Evolutionary conservation across 495 filamentous ascomycete genomes (phyloP).

Genomic region (Glarea lozoyensis): DNA sequence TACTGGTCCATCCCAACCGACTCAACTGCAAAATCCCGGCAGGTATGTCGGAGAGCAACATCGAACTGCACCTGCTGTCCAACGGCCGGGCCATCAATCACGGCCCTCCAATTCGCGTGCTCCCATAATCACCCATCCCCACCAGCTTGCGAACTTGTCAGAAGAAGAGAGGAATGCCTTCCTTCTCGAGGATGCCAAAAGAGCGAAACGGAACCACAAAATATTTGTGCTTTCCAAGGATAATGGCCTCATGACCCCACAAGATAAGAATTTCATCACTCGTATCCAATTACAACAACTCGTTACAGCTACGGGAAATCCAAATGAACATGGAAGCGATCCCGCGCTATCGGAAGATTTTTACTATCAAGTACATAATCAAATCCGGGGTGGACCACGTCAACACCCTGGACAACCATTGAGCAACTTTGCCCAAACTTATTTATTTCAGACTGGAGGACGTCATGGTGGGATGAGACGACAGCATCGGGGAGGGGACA

Average conservation of each 20-base stretch:
- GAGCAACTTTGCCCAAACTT: constrained; percentile 95
- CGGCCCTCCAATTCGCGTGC: constrained; percentile 16
- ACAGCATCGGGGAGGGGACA: constrained; percentile 73
- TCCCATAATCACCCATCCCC: constrained; percentile 53
- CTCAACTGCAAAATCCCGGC: constrained; percentile 31
- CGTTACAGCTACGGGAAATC: constrained; percentile 80
- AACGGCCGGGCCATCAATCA: constrained; percentile 29
- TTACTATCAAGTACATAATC: constrained; percentile 94
- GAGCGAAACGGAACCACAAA: constrained; percentile 97
- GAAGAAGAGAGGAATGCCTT: constrained; percentile 71
- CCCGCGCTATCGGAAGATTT: constrained; percentile 84
- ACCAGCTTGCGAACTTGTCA: constrained; percentile 69
- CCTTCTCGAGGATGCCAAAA: constrained; percentile 82
- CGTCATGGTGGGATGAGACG: constrained; percentile 63
- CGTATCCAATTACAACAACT: constrained; percentile 95
- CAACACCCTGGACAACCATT: constrained; percentile 85
- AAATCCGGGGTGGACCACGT: constrained; percentile 80
- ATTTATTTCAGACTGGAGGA: constrained; percentile 85
- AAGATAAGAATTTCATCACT: constrained; percentile 99
- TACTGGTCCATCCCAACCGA: constrained; percentile 26
- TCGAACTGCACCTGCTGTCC: constrained; percentile 26
- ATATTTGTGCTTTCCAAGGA: constrained; percentile 88
- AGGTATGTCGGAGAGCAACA: constrained; percentile 26
- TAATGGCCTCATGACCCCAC: constrained; percentile 96
- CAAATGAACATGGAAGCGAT: constrained; percentile 70